These are phyloP conservation scores for Suillus paluster DNA, from an alignment of 768 basidiomycete genomes.

Conservation along the genomic window DNA sequence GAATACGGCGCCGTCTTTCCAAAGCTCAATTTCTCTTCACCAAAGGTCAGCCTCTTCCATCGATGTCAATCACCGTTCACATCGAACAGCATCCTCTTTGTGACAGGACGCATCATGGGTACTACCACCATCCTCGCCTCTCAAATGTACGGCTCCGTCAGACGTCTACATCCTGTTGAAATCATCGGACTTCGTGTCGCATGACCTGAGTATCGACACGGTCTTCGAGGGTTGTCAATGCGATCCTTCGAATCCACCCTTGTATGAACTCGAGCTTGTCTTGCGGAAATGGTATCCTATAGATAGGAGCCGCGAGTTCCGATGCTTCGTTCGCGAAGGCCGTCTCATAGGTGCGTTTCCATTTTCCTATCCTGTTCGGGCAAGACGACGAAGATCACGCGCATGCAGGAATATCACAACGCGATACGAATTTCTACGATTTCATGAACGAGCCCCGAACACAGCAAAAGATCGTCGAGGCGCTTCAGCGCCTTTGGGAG, in stretches of 20 bases:
- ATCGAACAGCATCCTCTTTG: background rate
- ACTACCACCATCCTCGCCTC: conserved; percentile 77
- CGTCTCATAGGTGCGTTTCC: conserved; percentile 67
- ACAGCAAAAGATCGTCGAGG: conserved; percentile 51
- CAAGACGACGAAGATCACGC: background rate
- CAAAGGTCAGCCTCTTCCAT: conserved; percentile 58
- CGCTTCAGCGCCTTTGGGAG: conserved; percentile 70
- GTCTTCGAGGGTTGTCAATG: conserved; percentile 70
- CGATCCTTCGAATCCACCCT: conserved; percentile 14
- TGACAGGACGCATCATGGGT: conserved; percentile 92
- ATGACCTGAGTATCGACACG: conserved; percentile 64
- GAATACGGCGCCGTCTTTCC: conserved; percentile 88
- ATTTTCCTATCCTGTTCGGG: conserved; percentile 5
- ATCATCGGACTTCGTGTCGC: conserved; percentile 86
- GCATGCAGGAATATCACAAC: conserved; percentile 75
- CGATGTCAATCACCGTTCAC: background rate
- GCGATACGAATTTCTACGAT: conserved; percentile 89
- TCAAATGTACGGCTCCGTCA: conserved; percentile 85
- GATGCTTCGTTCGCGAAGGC: conserved; percentile 86
- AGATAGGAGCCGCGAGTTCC: conserved; percentile 81
- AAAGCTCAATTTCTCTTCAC: conserved; percentile 96
- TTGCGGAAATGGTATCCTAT: conserved; percentile 90
- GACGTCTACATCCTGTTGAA: conserved; percentile 94
- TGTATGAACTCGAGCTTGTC: conserved; percentile 80
- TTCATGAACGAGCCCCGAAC: conserved; percentile 73